Evolutionary conservation across 768 basidiomycete genomes (phyloP).

Genomic region (Leccinum disarticulatum): DNA sequence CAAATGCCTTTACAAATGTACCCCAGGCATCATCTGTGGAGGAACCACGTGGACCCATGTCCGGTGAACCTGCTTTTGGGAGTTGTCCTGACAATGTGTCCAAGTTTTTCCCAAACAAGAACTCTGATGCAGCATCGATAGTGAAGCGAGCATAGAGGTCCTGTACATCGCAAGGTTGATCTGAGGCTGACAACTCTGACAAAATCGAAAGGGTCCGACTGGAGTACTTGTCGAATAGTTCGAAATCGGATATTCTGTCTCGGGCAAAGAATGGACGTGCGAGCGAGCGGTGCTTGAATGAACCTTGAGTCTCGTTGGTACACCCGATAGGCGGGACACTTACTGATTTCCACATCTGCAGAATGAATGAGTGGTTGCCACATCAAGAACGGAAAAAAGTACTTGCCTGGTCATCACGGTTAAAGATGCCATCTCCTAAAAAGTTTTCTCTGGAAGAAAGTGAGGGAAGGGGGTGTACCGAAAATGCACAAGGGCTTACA

Average conservation of each 20-base stretch:
- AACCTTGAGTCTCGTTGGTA: constrained; percentile 6
- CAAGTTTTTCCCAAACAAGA: constrained; percentile 66
- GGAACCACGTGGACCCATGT: constrained; percentile 58
- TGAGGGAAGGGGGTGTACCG: constrained; percentile 11
- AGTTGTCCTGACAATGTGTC: constrained; percentile 57
- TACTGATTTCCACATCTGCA: constrained; percentile 65
- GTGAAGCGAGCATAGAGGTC: constrained; percentile 69
- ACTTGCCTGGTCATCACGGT: constrained; percentile 67
- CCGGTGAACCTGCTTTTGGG: constrained; percentile 46
- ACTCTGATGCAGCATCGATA: constrained; percentile 71
- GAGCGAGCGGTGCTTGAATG: constrained; percentile 56
- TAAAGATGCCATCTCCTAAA: constrained; percentile 77
- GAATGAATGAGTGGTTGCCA: constrained; percentile 8
- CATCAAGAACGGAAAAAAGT: background rate
- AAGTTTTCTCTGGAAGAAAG: constrained; percentile 40
- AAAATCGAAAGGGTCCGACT: constrained; percentile 48
- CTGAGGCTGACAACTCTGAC: constrained; percentile 37
- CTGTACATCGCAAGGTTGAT: constrained; percentile 58
- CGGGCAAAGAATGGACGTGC: constrained; percentile 74
- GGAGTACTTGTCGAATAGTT: constrained; percentile 60
- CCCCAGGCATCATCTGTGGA: constrained; percentile 61
- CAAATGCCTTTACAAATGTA: constrained; percentile 47
- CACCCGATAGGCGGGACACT: background rate
- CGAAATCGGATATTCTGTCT: constrained; percentile 70
- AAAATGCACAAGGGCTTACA: constrained; percentile 41